Base-by-base conservation (phyloP, 306 rosid species). In the Glycine soja region DNA sequence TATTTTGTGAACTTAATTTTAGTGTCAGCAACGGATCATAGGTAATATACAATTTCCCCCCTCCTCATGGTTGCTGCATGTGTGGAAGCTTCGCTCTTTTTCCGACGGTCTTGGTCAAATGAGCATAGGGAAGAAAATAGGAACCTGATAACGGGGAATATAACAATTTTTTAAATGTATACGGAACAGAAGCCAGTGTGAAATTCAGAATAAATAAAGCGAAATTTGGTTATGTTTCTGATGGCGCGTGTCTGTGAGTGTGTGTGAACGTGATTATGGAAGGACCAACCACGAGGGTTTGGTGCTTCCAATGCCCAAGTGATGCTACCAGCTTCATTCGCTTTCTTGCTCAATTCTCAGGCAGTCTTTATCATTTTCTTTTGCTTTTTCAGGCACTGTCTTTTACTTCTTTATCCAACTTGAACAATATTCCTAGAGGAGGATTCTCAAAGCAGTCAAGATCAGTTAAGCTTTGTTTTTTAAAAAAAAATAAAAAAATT, bases 251-350 rank as follows among this genome's bases (percentile, higher is more conserved):
- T 4, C 30, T 24, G 30, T 19, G 1, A 19, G 61, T 52, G 85
- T 52, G 85, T 47, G 82, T 32, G 79, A 72, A 70, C 69, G 79
- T 83, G 87, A 82, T 86, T 84, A 85, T 79, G 78, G 86, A 77
- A 78, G 18, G 72, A 46, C 77, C 86, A 73, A 46, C 77, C 86
- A 73, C 56, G 83, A 56, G 81, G 81, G 82, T 64, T 68, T 46
- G 76, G 81, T 59, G 76, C 70, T 64, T 80, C 78, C 81, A 40
- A 70, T 69, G 65, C 62, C 69, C 84, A 46, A 47, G 14, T 15
- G 90, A 74, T 75, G 68, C 24, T 83, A 70, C 78, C 83, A 75
- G 72, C 76, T 80, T 84, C 73, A 75, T 80, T 87, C 70, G 68
- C 84, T 81, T 84, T 80, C 72, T 51, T 73, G 64, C 16, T 80